Evolutionary conservation across 2,329 filamentous ascomycete genomes (phyloP), one percentile per base, ranked within the genome.

Genomic region (Nigrospora oryzae): DNA sequence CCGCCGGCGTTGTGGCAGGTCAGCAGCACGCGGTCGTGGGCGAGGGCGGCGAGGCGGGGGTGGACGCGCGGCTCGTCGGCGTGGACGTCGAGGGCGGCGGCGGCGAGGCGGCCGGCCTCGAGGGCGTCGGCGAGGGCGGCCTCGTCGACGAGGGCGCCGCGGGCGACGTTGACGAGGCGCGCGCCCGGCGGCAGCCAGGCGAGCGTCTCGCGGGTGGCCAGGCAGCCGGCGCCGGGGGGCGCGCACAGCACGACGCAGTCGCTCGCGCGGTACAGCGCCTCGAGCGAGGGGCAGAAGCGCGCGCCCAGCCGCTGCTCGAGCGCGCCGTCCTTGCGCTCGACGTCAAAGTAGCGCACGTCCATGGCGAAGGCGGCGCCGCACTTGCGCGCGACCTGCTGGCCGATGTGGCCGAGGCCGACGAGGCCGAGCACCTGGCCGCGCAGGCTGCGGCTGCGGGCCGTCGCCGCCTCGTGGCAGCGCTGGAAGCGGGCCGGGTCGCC

Each of bases 1-100:
- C 80, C 79, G 0, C 81, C 81, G 1, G 81, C 82, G 51, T 83
- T 83, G 57, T 85, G 83, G 43, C 78, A 77, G n/a, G 82, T 78
- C 44, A 85, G 57, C 64, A 81, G 71, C 0, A 77, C 76, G 49
- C 70, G 71, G 7, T 56, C 55, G 1, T 57, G 60, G 0, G 66
- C 66, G 36, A 75, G 53, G 31, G 55, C 59, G 49, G 62, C 36
- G 46, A 84, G 57, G 19, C 68, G 62, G 30, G 64, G 56, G 53
- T 76, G 68, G 2, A 82, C 68, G 35, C 61, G 47, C 4, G 82
- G 81, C 59, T 86, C 83, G 50, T 72, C 53, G 8, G 72, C 71
- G 55, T 84, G 77, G 13, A 86, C 83, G 54, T 86, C 83, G 36
- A 86, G 62, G 0, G 78, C 83, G 0, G 75, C 77, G 1, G 73